Evolutionary conservation across 129 eudicot species (phyloP), one percentile per base, ranked within the genome.

Genomic region (Centella asiatica): DNA sequence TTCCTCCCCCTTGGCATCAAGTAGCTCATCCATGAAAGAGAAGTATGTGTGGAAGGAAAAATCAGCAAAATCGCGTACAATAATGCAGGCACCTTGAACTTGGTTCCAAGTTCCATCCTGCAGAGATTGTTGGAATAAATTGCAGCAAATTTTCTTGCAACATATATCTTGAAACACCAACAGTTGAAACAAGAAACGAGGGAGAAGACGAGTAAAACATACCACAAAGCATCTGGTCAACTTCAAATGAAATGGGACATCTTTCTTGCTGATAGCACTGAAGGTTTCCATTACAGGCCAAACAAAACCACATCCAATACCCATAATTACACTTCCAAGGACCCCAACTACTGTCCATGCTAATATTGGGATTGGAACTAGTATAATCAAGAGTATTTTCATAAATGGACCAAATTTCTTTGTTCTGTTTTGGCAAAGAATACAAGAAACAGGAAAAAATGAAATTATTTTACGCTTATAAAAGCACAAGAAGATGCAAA

Each of bases 281-380:
- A 61, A 71, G 15, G 75, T 71, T 29, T 71, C 75, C 75, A 71
- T 51, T 17, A 71, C 62, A 51, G 69, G 75, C 62, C 75, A 71
- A n/a, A 62, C 62, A 52, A 32, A 62, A 51, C 75, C 75, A 52
- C 51, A 62, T 28, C 53, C 69, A 37, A 71, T 20, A 14, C 75
- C 75, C 69, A 62, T 71, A n/a, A 71, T 39, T 1, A 52, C 56
- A 32, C 69, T 71, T 50, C 69, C 75, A 9, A 13, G 17, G 9
- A 71, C 31, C 36, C 75, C 75, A 10, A 52, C 39, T 19, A 22
- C 44, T 24, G 64, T 53, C 75, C 75, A 71, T 23, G 62, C 18
- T 51, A 47, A 62, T 61, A 71, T 28, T 27, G 69, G 69, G 34
- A 71, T 40, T 32, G 75, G 75, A 36, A 52, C 32, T 56, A 62